phyloP scores from a whole-genome alignment of 805 yeast species.

The Tetrapisispora iriomotensis region DNA sequence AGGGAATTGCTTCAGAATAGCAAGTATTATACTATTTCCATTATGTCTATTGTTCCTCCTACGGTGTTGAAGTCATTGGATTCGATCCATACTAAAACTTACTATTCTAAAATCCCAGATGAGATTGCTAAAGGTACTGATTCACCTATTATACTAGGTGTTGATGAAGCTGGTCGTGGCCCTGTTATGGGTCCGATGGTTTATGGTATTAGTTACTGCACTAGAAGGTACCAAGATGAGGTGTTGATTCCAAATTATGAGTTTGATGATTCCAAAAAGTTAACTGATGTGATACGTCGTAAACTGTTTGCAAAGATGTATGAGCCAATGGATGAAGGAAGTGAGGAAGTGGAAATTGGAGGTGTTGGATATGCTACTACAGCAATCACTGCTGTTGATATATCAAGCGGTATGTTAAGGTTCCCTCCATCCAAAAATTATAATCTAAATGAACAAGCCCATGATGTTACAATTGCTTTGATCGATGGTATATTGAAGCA shows the following conservation, averaged over 20 bases:
- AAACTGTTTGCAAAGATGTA: slow-evolving; percentile 53
- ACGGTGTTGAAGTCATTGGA: slow-evolving; percentile 18
- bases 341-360: slow-evolving; percentile 32
- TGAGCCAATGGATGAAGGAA: slow-evolving; percentile 19
- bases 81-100: slow-evolving; percentile 35
- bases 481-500: slow-evolving; percentile 53
- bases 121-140: slow-evolving; percentile 19
- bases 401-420: slow-evolving; percentile 78
- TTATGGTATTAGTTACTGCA: slow-evolving; percentile 77
- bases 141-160: slow-evolving; percentile 56
- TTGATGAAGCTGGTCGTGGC: slow-evolving; percentile 98
- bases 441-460: slow-evolving; percentile 92
- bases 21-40: neutral
- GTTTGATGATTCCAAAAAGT: slow-evolving; percentile 87
- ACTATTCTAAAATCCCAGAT: slow-evolving; percentile 41
- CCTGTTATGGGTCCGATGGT: slow-evolving; percentile 99
- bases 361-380: slow-evolving; percentile 85
- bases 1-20: no score
- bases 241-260: slow-evolving; percentile 49
- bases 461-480: slow-evolving; percentile 78
- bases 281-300: slow-evolving; percentile 63
- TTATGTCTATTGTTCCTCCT: slow-evolving; percentile 19
- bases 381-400: slow-evolving; percentile 77
- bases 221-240: slow-evolving; percentile 39
- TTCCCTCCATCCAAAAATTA: slow-evolving; percentile 39